Percentiles rank a stretch among this genome's conserved stretches.
phyloP scores from a whole-genome alignment of 495 filamentous ascomycete species.

The Daldinia bambusicola region DNA sequence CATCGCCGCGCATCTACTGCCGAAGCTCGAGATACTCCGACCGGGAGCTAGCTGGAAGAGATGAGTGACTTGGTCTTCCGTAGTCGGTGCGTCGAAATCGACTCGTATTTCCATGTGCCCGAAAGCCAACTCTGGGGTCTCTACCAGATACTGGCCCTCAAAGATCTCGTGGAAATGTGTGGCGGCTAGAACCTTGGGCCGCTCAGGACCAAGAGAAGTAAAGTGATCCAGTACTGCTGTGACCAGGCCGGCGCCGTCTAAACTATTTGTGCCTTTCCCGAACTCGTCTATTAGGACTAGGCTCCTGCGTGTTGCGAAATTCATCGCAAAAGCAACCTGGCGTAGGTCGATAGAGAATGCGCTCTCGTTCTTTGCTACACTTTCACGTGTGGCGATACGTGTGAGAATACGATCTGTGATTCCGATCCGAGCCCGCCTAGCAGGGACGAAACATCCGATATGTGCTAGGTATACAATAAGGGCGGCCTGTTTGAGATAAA shows the following conservation, averaged over 20 bases:
- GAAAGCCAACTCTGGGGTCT: conserved; percentile 70
- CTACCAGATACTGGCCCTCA: conserved; percentile 72
- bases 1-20: conserved; percentile 83
- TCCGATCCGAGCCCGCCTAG: conserved; percentile 79
- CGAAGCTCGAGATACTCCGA: conserved; percentile 82
- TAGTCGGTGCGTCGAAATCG: conserved; percentile 65
- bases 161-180: conserved; percentile 98
- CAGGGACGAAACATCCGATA: conserved; percentile 91
- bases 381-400: conserved; percentile 86
- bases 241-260: conserved; percentile 87
- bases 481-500: conserved; percentile 97
- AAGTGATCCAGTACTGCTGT: conserved; percentile 84
- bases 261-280: conserved; percentile 88
- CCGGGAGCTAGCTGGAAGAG: conserved; percentile 79
- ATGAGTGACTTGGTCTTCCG: conserved; percentile 84
- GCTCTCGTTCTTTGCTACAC: conserved; percentile 84
- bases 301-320: conserved; percentile 79
- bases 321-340: conserved; percentile 82
- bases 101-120: conserved; percentile 90
- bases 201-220: conserved; percentile 64
- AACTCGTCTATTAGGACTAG: conserved; percentile 94
- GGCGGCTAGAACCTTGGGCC: conserved; percentile 84
- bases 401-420: conserved; percentile 94
- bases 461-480: conserved; percentile 94
- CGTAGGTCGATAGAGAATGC: conserved; percentile 95